Conservation (phyloP, 495 filamentous ascomycete species). For the Penicillium odoratum region DNA sequence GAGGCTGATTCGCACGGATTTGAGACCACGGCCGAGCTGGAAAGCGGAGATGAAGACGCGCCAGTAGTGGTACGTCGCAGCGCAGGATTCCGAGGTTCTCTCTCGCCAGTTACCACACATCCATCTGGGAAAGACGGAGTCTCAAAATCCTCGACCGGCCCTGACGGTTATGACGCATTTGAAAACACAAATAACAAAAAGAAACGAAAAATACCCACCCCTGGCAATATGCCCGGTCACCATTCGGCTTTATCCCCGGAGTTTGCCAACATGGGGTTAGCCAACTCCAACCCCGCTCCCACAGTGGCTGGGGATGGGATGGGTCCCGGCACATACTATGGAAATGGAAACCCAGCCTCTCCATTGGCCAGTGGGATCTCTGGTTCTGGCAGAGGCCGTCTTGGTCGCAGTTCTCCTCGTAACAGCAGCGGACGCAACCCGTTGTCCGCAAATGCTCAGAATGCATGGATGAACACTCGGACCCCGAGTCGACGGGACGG, state of each 20-base stretch:
- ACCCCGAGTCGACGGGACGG: conserved; percentile 40
- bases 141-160: conserved; percentile 43
- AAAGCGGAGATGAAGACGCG: conserved; percentile 49
- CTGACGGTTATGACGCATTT: conserved; percentile 93
- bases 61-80: conserved; percentile 47
- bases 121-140: conserved; percentile 30
- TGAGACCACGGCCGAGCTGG: conserved; percentile 42
- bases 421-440: conserved; percentile 63
- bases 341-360: conserved; percentile 51
- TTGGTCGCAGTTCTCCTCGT: conserved; percentile 57
- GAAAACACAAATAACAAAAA: conserved; percentile 99
- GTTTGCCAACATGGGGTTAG: conserved; percentile 62
- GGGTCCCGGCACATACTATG: conserved; percentile 58
- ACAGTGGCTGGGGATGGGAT: conserved; percentile 44
- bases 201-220: conserved; percentile 94
- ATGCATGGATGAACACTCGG: conserved; percentile 37
- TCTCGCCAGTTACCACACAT: conserved; percentile 35
- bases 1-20: conserved; percentile 44
- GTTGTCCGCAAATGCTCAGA: conserved; percentile 47
- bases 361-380: conserved; percentile 63
- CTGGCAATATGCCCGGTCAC: conserved; percentile 66
- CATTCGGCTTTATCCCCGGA: conserved; percentile 61
- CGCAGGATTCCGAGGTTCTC: conserved; percentile 43
- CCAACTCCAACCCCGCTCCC: conserved; percentile 44
- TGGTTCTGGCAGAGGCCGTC: conserved; percentile 76